Evolutionary conservation across 2,329 filamentous ascomycete species (phyloP), one percentile per base, ranked within the genome.

Genomic region (Passalora sequoiae): DNA sequence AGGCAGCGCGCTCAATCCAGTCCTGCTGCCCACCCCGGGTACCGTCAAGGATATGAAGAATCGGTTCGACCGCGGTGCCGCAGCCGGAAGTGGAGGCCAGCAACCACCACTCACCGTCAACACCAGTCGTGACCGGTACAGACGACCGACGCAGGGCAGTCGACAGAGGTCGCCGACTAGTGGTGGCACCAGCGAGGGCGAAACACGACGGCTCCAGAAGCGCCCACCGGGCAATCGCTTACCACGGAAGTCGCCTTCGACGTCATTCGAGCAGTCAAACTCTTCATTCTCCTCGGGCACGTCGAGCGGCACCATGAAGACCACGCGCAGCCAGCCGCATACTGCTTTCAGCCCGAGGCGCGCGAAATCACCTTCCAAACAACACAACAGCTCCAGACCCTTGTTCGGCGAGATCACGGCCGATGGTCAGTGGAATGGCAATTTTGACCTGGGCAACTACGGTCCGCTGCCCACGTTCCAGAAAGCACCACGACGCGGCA

Each of bases 1-100:
- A 27, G 54, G 43, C 51, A 57, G 44, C 41, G 50, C 55, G 51
- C 33, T 62, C 60, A 55, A 53, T 22, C 58, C 60, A 13, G 57
- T 57, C 9, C 50, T 60, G 19, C 53, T 60, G 16, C 55, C 60
- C 12, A 58, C 60, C 16, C 44, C 48, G 15, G 58, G 59, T 20
- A 52, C 43, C n/a, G 84, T 92, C 55, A 87, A 83, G 66, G 86
- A 92, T 60, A 72, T 92, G 50, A 81, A 86, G 58, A 86, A 83
- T 65, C 81, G 78, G 42, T 92, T 91, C 67, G 85, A 91, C 64
- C 79, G 82, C 59, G 46, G 50, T 22, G 53, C 49, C 5, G 44
- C 52, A 7, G 41, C 38, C 6, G 41, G 43, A 10, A 51, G 49
- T 20, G 44, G 30, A 20, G 31, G 32, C 12, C 48, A 42, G 37